A percentile compares a stretch with the other conserved stretches of the same genome.
phyloP scores from a whole-genome alignment of 148 eudicot genomes.

The Chenopodium quinoa region DNA sequence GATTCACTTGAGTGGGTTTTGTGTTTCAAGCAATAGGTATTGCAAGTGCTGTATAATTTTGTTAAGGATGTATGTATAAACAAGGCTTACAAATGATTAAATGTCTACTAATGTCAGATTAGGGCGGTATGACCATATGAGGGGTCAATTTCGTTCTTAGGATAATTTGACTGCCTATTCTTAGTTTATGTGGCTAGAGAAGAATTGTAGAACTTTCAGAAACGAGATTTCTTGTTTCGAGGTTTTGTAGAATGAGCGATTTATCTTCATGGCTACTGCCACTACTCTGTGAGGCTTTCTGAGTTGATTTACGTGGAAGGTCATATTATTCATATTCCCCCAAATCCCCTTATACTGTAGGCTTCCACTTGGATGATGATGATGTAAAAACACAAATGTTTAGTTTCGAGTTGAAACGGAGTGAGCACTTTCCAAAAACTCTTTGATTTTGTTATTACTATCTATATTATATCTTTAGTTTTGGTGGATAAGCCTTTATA shows the following conservation, averaged over 20 bases:
- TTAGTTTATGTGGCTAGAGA: background rate
- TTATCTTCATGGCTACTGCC: background rate
- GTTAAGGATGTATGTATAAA: background rate
- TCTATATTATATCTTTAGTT: background rate
- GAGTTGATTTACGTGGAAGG: background rate
- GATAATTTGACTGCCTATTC: background rate
- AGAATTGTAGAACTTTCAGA: background rate
- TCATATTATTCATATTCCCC: too few species aligned
- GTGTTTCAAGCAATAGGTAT: background rate
- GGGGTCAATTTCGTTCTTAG: background rate
- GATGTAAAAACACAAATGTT: background rate
- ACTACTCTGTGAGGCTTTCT: background rate
- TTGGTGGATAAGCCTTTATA: background rate
- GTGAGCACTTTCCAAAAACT: background rate
- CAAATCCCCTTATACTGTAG: background rate
- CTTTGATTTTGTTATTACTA: background rate
- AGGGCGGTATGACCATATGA: background rate
- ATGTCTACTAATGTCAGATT: background rate
- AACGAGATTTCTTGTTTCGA: background rate
- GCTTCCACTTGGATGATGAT: background rate
- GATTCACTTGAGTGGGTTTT: too few species aligned
- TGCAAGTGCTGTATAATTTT: background rate
- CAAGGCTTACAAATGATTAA: background rate
- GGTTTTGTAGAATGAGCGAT: background rate
- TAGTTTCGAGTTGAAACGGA: background rate